Percentiles rank a stretch among this genome's conserved stretches.
Evolutionary conservation across 352 stramenopile genomes (phyloP).

Genomic region (Phytophthora crassamura): DNA sequence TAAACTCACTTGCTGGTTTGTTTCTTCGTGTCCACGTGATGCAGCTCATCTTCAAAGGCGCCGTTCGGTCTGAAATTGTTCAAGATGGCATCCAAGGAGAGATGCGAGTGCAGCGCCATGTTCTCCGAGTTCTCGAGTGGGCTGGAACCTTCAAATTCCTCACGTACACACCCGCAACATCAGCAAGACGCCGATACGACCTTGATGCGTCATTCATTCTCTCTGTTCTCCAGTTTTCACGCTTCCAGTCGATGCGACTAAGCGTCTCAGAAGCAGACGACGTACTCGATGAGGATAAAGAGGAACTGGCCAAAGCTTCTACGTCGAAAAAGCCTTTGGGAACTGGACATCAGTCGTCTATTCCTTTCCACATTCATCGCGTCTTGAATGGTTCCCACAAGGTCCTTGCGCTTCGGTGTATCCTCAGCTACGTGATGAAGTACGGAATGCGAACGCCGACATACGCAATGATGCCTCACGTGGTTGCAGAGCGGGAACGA

Average conservation of each 20-base stretch:
- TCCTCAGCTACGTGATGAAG: slow-evolving; percentile 49
- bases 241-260: slow-evolving; percentile 29
- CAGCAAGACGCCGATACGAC: slow-evolving; percentile 39
- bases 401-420: slow-evolving; percentile 29
- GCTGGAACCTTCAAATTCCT: slow-evolving; percentile 41
- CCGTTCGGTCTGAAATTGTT: slow-evolving; percentile 11
- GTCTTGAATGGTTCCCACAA: slow-evolving; percentile 28
- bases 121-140: slow-evolving; percentile 50
- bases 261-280: slow-evolving; percentile 1
- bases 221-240: slow-evolving; percentile 45
- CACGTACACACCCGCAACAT: slow-evolving; percentile 47
- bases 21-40: not conserved
- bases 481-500: slow-evolving; percentile 32
- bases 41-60: slow-evolving; percentile 53
- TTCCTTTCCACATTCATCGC: no score
- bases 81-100: not conserved
- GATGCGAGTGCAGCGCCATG: not conserved
- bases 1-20: not conserved
- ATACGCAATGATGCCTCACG: slow-evolving; percentile 52
- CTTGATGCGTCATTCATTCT: slow-evolving; percentile 47
- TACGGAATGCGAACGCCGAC: slow-evolving; percentile 36
- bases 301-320: not conserved
- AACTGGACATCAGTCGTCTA: no score
- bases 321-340: no score
- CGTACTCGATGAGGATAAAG: not conserved